Evolutionary conservation across 371 early-diverging fungal genomes (phyloP).

Genomic region (Mucor racemosus): DNA sequence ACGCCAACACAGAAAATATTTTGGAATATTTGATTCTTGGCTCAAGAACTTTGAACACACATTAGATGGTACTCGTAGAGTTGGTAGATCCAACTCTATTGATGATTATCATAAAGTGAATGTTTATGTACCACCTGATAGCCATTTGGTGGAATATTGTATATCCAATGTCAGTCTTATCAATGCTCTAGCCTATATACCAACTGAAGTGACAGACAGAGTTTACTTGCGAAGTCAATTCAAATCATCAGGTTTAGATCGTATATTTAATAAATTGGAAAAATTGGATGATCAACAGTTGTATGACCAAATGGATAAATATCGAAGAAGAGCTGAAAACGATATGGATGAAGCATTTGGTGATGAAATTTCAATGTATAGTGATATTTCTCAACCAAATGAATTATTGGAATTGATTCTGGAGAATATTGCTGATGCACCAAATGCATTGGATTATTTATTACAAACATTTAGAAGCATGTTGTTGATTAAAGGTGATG

Average conservation of each 20-base stretch:
- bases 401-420: constrained; percentile 72
- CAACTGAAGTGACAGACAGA: constrained; percentile 72
- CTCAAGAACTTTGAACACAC: constrained; percentile 71
- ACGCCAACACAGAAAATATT: constrained; percentile 51
- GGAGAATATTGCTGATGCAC: constrained; percentile 58
- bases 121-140: constrained; percentile 60
- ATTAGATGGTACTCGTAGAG: constrained; percentile 70
- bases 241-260: constrained; percentile 65
- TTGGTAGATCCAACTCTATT: constrained; percentile 66
- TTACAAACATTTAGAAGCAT: constrained; percentile 74
- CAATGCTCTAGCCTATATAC: constrained; percentile 73
- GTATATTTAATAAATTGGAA: constrained; percentile 62
- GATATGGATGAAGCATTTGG: constrained; percentile 53
- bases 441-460: constrained; percentile 64
- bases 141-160: constrained; percentile 72
- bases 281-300: constrained; percentile 62
- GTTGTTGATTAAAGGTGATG: constrained; percentile 69
- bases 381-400: constrained; percentile 61
- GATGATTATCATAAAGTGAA: constrained; percentile 65
- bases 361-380: constrained; percentile 43
- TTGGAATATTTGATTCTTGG: constrained; percentile 76
- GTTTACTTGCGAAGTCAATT: constrained; percentile 74
- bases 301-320: constrained; percentile 73
- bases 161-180: constrained; percentile 77
- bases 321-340: constrained; percentile 70